Evolutionary conservation across 805 yeast species (phyloP).

Genomic region (Metschnikowia chrysomelidarum): DNA sequence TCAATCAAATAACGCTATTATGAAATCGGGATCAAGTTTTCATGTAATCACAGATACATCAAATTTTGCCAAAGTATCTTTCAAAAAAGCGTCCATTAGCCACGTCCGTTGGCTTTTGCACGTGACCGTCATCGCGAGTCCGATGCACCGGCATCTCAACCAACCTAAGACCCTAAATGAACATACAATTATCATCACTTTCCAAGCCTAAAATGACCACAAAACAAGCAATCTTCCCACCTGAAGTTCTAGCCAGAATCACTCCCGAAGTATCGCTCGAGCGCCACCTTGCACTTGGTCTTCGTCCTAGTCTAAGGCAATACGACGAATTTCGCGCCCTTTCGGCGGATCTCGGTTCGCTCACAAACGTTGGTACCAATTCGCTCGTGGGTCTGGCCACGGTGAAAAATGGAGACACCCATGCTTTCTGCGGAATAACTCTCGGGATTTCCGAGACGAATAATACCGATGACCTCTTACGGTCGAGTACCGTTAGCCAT

Average conservation of each 20-base stretch:
- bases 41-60: too few species aligned
- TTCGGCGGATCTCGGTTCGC: slow-evolving; percentile 31
- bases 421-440: slow-evolving; percentile 67
- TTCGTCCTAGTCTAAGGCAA: slow-evolving; percentile 72
- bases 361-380: slow-evolving; percentile 36
- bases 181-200: too few species aligned
- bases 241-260: slow-evolving; percentile 76
- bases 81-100: too few species aligned
- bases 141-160: too few species aligned
- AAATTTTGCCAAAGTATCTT: too few species aligned
- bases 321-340: slow-evolving; percentile 71
- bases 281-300: slow-evolving; percentile 70
- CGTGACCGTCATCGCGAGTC: too few species aligned
- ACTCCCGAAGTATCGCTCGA: slow-evolving; percentile 84
- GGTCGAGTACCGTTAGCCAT: slow-evolving; percentile 16
- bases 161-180: too few species aligned
- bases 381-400: slow-evolving; percentile 63
- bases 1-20: too few species aligned
- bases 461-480: slow-evolving; percentile 25
- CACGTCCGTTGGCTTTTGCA: too few species aligned
- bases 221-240: slow-evolving; percentile 58
- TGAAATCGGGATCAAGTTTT: too few species aligned
- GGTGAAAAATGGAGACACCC: slow-evolving; percentile 67
- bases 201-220: too few species aligned
- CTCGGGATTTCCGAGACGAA: slow-evolving; percentile 64